phyloP scores from a whole-genome alignment of 176 grass and related monocot genomes.

The Raddia distichophylla region DNA sequence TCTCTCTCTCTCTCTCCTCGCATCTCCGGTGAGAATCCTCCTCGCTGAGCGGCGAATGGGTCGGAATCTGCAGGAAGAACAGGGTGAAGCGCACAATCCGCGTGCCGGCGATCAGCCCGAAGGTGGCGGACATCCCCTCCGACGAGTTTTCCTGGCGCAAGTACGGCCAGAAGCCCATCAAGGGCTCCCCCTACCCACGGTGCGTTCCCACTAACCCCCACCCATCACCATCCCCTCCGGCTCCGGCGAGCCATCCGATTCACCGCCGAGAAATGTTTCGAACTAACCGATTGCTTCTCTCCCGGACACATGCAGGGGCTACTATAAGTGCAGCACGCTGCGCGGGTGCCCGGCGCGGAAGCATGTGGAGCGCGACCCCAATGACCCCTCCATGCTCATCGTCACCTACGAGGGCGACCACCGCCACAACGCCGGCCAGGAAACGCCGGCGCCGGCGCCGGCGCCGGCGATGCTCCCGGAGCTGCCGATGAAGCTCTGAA shows the following conservation, averaged over 20 bases:
- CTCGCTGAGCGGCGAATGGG: background rate
- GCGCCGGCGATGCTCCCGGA: constrained; percentile 20
- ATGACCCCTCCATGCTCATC: constrained; percentile 71
- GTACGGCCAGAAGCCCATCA: constrained; percentile 87
- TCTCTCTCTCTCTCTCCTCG: background rate
- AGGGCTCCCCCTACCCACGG: constrained; percentile 76
- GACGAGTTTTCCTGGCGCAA: constrained; percentile 83
- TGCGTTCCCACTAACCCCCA: constrained; percentile 8
- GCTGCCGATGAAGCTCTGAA: constrained; percentile 10
- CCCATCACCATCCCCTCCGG: too few species aligned
- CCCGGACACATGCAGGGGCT: constrained; percentile 56
- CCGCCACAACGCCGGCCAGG: constrained; percentile 46
- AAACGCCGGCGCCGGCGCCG: background rate
- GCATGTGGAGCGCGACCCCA: constrained; percentile 84
- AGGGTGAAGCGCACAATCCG: constrained; percentile 62
- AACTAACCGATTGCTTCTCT: background rate
- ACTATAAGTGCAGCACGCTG: constrained; percentile 90
- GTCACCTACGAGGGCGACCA: constrained; percentile 92
- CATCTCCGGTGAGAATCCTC: background rate
- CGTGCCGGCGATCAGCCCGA: constrained; percentile 80
- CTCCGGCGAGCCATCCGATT: background rate
- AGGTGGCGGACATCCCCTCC: constrained; percentile 78
- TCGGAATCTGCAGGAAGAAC: constrained; percentile 43
- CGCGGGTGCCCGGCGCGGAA: constrained; percentile 78
- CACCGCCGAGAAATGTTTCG: background rate